Evolutionary conservation across 352 stramenopile species (phyloP).

Genomic region (Phytophthora sp.): DNA sequence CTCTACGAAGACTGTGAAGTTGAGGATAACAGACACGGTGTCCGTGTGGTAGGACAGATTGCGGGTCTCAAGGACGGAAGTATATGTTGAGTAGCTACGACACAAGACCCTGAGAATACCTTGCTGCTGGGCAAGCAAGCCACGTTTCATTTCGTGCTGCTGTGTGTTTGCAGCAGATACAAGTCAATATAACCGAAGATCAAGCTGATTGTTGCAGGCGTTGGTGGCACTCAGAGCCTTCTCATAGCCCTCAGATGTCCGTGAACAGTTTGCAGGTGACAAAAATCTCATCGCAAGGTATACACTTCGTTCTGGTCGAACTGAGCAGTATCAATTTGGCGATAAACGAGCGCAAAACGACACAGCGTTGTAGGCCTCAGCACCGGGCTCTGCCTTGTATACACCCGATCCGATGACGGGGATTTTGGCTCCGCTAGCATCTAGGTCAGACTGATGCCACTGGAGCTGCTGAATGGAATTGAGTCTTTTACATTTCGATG

Average conservation of each 20-base stretch:
- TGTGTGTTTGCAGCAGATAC: constrained; percentile 69
- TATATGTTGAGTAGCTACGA: too few relatives aligned
- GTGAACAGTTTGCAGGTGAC: constrained; percentile 81
- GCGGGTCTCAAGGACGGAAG: too few relatives aligned
- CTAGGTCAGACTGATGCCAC: constrained; percentile 27
- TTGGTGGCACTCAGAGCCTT: constrained; percentile 52
- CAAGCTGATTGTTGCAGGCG: constrained; percentile 54
- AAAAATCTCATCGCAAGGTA: constrained; percentile 74
- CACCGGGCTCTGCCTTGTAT: constrained; percentile 52
- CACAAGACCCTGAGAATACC: neutral
- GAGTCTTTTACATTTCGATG: too few relatives aligned
- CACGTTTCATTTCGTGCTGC: neutral
- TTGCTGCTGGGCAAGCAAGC: neutral
- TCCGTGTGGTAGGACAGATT: too few relatives aligned
- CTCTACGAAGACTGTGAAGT: too few relatives aligned
- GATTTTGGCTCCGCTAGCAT: constrained; percentile 46
- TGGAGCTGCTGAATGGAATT: constrained; percentile 4
- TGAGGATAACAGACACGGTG: too few relatives aligned
- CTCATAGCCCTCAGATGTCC: constrained; percentile 66
- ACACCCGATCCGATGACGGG: constrained; percentile 54
- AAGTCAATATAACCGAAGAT: constrained; percentile 82
- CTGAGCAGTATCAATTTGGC: constrained; percentile 89
- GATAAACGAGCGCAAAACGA: constrained; percentile 71
- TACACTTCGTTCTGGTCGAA: constrained; percentile 84
- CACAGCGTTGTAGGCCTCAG: constrained; percentile 59